Conservation (phyloP, 75 land plant genomes). For the Azolla pinnata region DNA sequence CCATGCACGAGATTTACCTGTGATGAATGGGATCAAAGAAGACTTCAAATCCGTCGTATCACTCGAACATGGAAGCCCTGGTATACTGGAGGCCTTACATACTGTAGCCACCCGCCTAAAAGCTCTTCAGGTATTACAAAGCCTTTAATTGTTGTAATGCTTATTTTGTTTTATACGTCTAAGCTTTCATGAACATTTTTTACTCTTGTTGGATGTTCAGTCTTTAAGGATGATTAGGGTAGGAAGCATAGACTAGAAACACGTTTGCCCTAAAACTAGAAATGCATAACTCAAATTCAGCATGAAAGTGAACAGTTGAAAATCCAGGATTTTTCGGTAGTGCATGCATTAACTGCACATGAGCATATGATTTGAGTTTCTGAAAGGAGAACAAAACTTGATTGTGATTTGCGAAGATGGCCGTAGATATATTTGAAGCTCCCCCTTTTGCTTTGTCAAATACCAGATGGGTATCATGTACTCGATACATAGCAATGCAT, state of each 20-base stretch:
- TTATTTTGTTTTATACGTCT: not conserved
- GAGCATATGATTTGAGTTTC: not conserved
- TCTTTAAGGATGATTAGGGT: not conserved
- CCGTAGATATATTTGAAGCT: too few species aligned
- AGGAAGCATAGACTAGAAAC: not conserved
- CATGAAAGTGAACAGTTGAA: not conserved
- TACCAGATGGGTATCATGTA: too few species aligned
- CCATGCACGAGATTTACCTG: constrained; percentile 68
- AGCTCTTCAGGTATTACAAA: constrained; percentile 39
- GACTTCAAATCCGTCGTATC: constrained; percentile 50
- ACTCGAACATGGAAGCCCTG: constrained; percentile 39
- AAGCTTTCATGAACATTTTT: not conserved
- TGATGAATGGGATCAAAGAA: constrained; percentile 78
- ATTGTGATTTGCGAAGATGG: not conserved
- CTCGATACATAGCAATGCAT: too few species aligned
- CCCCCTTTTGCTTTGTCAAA: too few species aligned
- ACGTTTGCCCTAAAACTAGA: not conserved
- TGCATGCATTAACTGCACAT: not conserved
- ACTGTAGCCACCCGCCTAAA: constrained; percentile 39
- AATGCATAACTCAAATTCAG: not conserved
- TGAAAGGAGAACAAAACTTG: not conserved
- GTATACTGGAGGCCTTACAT: constrained; percentile 35
- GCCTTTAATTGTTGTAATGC: not conserved
- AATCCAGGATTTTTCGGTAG: too few species aligned
- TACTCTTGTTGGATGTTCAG: not conserved